Base-by-base conservation (phyloP, 306 rosid species). In the Chamaecrista fasciculata region DNA sequence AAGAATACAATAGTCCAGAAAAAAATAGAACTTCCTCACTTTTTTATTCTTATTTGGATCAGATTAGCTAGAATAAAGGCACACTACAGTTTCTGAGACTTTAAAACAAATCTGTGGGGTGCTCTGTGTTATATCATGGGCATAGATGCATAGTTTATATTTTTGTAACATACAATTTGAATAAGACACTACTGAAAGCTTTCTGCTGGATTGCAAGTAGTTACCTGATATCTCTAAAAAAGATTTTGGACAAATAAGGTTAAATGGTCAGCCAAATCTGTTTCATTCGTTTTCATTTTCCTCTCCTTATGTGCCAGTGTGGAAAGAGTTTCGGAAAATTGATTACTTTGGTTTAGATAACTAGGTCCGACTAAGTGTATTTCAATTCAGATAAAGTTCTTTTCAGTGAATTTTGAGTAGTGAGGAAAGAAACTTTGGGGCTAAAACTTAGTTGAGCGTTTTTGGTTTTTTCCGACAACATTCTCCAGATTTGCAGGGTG, bases 401-500 rank as follows among this genome's bases (percentile, higher is more conserved):
- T 66, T 49, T 2, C 23, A 11, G 52, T 76, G 64, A 69, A 75
- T 33, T 55, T 71, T 53, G 33, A 49, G 62, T 73, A 49, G 29
- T 50, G 62, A 34, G 50, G 36, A 56, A 2, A 33, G 14, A 8
- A 62, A 0, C 47, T 40, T 46, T 67, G 59, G 69, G 15, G 72
- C 42, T 43, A 19, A 62, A 74, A 20, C 44, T 34, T 5, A 58
- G 70, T 76, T 40, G 39, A 44, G 77, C 70, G 40, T n/a, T 42
- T 21, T 26, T 60, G 56, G 72, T 43, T 53, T 72, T 73, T 68
- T 74, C 70, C 82, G 44, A 83, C 85, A 56, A 67, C 68, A 76
- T 52, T 64, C 56, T 83, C 71, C 66, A 76, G 67, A 62, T 81
- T 81, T 81, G 93, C 96, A 88, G 97, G 95, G 57, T 81, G 82